Conservation (phyloP, 768 basidiomycete genomes). For the Tricholoma terreum region DNA sequence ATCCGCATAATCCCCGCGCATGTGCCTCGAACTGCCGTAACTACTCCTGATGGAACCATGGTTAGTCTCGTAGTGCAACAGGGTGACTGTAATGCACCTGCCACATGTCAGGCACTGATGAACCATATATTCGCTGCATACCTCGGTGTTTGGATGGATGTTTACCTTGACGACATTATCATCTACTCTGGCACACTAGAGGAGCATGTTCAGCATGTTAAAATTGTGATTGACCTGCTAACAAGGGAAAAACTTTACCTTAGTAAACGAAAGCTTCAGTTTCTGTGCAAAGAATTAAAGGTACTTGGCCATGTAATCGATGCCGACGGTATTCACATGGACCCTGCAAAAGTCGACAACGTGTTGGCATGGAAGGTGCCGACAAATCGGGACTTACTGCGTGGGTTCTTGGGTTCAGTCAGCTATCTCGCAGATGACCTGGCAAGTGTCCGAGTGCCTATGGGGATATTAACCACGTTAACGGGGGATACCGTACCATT, state of each 20-base stretch:
- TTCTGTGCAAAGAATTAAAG: constrained; percentile 23
- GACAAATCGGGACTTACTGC: constrained; percentile 22
- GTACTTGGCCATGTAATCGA: constrained; percentile 27
- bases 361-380: constrained; percentile 25
- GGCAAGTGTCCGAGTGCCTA: constrained; percentile 20
- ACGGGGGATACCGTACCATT: constrained; percentile 10
- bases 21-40: constrained; percentile 1
- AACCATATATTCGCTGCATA: constrained; percentile 8
- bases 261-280: constrained; percentile 24
- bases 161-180: constrained; percentile 9
- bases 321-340: constrained; percentile 25
- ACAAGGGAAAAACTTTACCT: constrained; percentile 28
- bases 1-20: constrained; percentile 8
- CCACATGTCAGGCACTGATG: constrained; percentile 8
- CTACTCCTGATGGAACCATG: constrained; percentile 12
- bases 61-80: constrained; percentile 5
- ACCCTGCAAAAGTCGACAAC: constrained; percentile 28
- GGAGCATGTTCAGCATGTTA: constrained; percentile 8
- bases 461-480: constrained; percentile 21
- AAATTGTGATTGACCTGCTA: constrained; percentile 20
- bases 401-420: constrained; percentile 30
- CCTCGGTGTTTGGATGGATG: constrained; percentile 7
- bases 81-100: constrained; percentile 7
- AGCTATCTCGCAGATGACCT: constrained; percentile 26
- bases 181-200: constrained; percentile 9